These are phyloP conservation scores for Globisporangium heterothallicum DNA, from an alignment of 352 stramenopile species.

Conservation along the genomic window DNA sequence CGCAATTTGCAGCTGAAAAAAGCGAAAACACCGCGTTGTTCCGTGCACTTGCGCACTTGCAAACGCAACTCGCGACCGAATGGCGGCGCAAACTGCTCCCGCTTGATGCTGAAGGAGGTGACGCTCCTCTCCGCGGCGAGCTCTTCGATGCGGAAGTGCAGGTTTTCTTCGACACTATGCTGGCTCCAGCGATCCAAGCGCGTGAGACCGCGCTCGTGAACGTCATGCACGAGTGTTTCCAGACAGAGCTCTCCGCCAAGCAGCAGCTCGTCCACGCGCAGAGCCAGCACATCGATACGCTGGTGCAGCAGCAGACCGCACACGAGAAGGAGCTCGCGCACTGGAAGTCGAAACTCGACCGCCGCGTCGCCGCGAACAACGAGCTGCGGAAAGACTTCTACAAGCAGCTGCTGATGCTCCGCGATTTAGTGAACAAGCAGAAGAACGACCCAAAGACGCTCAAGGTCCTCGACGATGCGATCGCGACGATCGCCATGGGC, in stretches of 20 bases:
- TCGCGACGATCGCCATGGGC: slow-evolving; percentile 18
- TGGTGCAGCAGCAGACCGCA: slow-evolving; percentile 10
- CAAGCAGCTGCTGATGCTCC: slow-evolving; percentile 66
- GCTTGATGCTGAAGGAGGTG: not conserved
- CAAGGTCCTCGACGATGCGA: slow-evolving; percentile 47
- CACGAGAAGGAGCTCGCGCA: slow-evolving; percentile 29
- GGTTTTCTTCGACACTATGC: slow-evolving; percentile 33
- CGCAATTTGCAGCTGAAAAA: not conserved
- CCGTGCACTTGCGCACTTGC: slow-evolving; percentile 2
- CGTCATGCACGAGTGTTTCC: slow-evolving; percentile 49
- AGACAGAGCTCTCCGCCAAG: slow-evolving; percentile 32
- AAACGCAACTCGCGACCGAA: too few relatives aligned
- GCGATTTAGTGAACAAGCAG: slow-evolving; percentile 58
- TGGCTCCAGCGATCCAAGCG: slow-evolving; percentile 44
- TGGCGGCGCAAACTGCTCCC: not conserved
- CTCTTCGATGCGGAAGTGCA: slow-evolving; percentile 23
- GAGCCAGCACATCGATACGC: slow-evolving; percentile 17
- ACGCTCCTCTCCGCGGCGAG: too few relatives aligned
- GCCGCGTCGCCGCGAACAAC: slow-evolving; percentile 58
- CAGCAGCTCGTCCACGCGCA: slow-evolving; percentile 15
- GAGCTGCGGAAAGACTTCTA: slow-evolving; percentile 65
- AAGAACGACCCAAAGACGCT: slow-evolving; percentile 42
- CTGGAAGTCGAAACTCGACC: slow-evolving; percentile 54
- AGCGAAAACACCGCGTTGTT: slow-evolving; percentile 2
- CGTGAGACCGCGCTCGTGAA: slow-evolving; percentile 54